These are phyloP conservation scores for Darksidea phi DNA, from an alignment of 495 filamentous ascomycete species.

Conservation along the genomic window DNA sequence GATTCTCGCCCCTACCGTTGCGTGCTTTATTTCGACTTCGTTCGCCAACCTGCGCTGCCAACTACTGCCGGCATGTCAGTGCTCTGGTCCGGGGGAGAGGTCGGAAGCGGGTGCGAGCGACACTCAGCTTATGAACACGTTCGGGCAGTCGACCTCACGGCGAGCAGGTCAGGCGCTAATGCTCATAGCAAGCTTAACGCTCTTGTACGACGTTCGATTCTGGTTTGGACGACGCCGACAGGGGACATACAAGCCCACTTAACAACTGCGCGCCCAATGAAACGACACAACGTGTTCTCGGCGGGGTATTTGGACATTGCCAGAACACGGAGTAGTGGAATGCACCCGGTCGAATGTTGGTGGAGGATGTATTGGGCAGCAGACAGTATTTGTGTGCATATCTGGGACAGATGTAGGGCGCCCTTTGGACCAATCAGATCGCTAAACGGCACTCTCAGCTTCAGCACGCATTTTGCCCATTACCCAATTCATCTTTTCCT, in stretches of 20 bases:
- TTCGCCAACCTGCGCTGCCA: not conserved
- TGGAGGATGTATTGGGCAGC: conserved; percentile 20
- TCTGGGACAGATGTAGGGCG: conserved; percentile 26
- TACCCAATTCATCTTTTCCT: conserved; percentile 27
- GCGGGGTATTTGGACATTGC: conserved; percentile 4
- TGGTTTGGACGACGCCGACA: conserved; percentile 16
- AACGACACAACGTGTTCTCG: conserved; percentile 2
- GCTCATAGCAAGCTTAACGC: conserved; percentile 18
- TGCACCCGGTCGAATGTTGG: not conserved
- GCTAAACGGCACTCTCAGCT: conserved; percentile 15
- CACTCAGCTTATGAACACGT: conserved; percentile 20
- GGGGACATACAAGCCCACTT: conserved; percentile 15
- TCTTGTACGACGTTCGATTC: conserved; percentile 28
- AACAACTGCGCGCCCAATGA: conserved; percentile 17
- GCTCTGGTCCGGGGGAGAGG: not conserved
- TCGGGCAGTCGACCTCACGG: conserved; percentile 13
- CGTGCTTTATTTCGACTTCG: conserved; percentile 13
- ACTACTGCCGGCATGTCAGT: not conserved
- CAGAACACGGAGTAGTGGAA: conserved; percentile 9
- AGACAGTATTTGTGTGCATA: conserved; percentile 24
- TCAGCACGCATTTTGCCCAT: conserved; percentile 2
- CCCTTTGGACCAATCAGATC: conserved; percentile 22
- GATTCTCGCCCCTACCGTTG: conserved; percentile 21
- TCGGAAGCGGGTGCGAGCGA: conserved; percentile 21
- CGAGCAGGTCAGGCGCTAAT: conserved; percentile 31